Conservation (phyloP, 495 filamentous ascomycete species). For the Hypoxylon intermedium region DNA sequence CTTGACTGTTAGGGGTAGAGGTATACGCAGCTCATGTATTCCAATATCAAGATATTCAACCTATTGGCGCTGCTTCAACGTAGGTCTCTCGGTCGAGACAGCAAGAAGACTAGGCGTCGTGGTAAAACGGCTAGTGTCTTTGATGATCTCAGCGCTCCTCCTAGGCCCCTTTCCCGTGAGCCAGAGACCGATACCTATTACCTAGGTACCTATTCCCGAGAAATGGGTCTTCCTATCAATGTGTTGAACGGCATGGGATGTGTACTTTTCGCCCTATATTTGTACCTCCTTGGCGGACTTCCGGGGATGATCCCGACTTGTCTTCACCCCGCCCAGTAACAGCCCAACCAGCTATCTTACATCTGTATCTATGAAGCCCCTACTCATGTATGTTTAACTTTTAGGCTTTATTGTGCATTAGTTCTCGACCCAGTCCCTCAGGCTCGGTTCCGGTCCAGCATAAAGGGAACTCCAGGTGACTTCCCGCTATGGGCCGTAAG, state of each 20-base stretch:
- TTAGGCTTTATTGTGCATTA: conserved; percentile 33
- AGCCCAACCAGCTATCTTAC: conserved; percentile 30
- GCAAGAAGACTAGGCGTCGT: not conserved
- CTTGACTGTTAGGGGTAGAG: conserved; percentile 13
- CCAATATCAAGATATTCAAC: conserved; percentile 13
- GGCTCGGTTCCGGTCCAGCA: conserved; percentile 27
- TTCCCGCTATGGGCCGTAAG: conserved; percentile 12
- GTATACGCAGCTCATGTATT: conserved; percentile 8
- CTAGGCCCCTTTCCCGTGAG: not conserved
- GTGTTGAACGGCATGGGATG: conserved; percentile 1
- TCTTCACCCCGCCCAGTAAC: conserved; percentile 26
- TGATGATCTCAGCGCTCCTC: not conserved
- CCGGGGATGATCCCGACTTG: conserved; percentile 38
- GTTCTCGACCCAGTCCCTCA: conserved; percentile 33
- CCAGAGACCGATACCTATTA: not conserved
- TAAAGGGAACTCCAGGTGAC: conserved; percentile 10
- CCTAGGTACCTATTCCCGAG: not conserved
- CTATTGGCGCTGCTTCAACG: not conserved
- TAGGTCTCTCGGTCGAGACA: not conserved
- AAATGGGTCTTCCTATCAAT: not conserved
- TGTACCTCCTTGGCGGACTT: conserved; percentile 29
- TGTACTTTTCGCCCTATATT: conserved; percentile 19
- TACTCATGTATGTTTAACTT: conserved; percentile 36
- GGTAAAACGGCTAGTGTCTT: not conserved
- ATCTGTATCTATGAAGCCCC: conserved; percentile 15